phyloP scores from a whole-genome alignment of 495 filamentous ascomycete species.

The Penicillium lividum region DNA sequence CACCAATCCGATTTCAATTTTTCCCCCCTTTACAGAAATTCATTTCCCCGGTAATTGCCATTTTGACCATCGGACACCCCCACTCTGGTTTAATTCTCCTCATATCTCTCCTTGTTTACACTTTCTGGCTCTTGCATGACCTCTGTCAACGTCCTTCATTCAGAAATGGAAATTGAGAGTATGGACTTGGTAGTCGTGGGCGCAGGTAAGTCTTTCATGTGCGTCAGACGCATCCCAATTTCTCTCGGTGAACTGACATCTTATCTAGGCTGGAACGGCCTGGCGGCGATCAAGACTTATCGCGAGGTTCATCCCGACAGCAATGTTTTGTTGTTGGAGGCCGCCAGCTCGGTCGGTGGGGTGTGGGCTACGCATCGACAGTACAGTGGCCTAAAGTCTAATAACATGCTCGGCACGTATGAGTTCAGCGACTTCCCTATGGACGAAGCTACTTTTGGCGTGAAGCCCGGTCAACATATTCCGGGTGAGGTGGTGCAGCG shows the following conservation, averaged over 20 bases:
- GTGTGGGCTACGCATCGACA: constrained; percentile 66
- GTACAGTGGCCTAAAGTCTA: constrained; percentile 68
- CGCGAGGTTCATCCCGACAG: constrained; percentile 53
- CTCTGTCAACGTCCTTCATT: not conserved
- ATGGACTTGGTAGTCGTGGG: constrained; percentile 46
- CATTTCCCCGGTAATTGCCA: constrained; percentile 5
- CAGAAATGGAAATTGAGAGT: constrained; percentile 19
- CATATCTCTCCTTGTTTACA: no score
- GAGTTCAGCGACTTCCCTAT: constrained; percentile 76
- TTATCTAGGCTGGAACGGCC: constrained; percentile 55
- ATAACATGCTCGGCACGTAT: constrained; percentile 63
- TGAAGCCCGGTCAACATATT: constrained; percentile 65
- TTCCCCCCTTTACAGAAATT: not conserved
- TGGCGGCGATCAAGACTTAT: constrained; percentile 62
- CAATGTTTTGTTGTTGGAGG: constrained; percentile 55
- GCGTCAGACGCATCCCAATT: not conserved
- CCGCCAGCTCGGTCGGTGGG: constrained; percentile 61
- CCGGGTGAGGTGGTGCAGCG: constrained; percentile 63
- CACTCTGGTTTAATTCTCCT: no score
- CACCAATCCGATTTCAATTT: not conserved
- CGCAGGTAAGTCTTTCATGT: constrained; percentile 38
- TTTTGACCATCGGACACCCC: not conserved
- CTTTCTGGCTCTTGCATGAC: no score
- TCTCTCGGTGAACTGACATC: not conserved
- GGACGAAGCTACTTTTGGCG: constrained; percentile 58